These are phyloP conservation scores for Mrakia blollopis DNA, from an alignment of 768 basidiomycete species.

Conservation along the genomic window DNA sequence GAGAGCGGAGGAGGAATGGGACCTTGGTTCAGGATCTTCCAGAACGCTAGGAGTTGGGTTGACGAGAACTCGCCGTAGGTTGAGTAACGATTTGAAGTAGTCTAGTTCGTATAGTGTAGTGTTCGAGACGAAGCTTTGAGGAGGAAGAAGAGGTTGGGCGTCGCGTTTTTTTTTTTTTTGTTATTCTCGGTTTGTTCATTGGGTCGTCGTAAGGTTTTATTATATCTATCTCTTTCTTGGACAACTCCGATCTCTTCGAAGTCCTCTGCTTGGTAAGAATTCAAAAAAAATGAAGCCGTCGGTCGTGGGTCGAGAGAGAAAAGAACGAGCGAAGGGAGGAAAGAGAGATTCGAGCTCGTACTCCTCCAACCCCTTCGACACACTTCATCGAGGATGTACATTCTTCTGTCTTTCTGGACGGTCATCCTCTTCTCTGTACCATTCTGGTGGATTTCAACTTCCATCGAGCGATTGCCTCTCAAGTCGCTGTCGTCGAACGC, in stretches of 20 bases:
- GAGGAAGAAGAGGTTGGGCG: neutral
- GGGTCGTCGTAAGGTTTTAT: too few species aligned
- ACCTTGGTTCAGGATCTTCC: constrained; percentile 94
- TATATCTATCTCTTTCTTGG: too few species aligned
- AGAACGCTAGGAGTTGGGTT: constrained; percentile 49
- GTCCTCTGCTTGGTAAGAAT: too few species aligned
- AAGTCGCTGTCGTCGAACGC: constrained; percentile 47
- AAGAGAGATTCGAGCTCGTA: too few species aligned
- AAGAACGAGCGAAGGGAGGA: too few species aligned
- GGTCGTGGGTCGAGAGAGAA: too few species aligned
- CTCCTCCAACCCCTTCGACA: neutral
- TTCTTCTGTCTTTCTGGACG: constrained; percentile 72
- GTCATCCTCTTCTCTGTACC: constrained; percentile 73
- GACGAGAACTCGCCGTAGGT: neutral
- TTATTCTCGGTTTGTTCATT: too few species aligned
- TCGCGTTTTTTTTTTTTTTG: too few species aligned
- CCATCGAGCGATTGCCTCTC: constrained; percentile 73
- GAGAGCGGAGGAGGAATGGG: constrained; percentile 56
- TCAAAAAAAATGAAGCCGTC: too few species aligned
- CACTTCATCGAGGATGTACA: constrained; percentile 35
- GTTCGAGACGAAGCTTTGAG: neutral
- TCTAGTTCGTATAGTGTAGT: neutral
- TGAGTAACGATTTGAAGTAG: neutral
- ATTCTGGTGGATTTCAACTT: constrained; percentile 90
- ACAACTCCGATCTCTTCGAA: too few species aligned